A percentile compares a stretch with the other conserved stretches of the same genome.
Conservation (phyloP, 73 alveolate species). For the Paramecium pentaurelia region DNA sequence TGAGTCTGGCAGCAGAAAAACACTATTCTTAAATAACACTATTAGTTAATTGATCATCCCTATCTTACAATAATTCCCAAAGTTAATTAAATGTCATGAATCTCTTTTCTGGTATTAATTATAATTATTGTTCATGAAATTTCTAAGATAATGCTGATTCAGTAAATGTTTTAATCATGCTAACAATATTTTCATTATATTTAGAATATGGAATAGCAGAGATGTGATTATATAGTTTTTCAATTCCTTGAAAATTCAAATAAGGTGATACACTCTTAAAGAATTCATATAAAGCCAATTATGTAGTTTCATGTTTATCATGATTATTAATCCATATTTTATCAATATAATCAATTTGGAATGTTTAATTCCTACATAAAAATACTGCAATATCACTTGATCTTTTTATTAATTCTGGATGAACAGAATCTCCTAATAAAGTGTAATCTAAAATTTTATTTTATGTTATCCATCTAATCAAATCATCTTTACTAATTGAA, state of each 20-base stretch:
- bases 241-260: slow-evolving; percentile 15
- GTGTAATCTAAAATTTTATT: slow-evolving; percentile 23
- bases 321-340: slow-evolving; percentile 5
- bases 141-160: slow-evolving; percentile 40
- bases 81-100: slow-evolving; percentile 15
- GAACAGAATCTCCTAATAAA: slow-evolving; percentile 38
- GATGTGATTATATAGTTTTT: slow-evolving; percentile 8
- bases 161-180: slow-evolving; percentile 7
- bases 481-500: background rate
- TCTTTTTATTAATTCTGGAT: slow-evolving; percentile 64
- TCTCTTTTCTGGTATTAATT: slow-evolving; percentile 3
- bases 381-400: slow-evolving; percentile 34
- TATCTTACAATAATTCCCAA: slow-evolving; percentile 24
- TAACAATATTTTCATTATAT: slow-evolving; percentile 40
- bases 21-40: background rate
- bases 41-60: background rate
- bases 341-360: background rate
- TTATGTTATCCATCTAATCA: slow-evolving; percentile 13
- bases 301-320: slow-evolving; percentile 57
- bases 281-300: slow-evolving; percentile 42
- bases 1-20: slow-evolving; percentile 25
- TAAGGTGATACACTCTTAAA: slow-evolving; percentile 26
- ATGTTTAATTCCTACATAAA: slow-evolving; percentile 22
- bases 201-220: background rate
- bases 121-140: background rate